Conservation (phyloP, 2,329 filamentous ascomycete species). For the Diaporthe sp. region DNA sequence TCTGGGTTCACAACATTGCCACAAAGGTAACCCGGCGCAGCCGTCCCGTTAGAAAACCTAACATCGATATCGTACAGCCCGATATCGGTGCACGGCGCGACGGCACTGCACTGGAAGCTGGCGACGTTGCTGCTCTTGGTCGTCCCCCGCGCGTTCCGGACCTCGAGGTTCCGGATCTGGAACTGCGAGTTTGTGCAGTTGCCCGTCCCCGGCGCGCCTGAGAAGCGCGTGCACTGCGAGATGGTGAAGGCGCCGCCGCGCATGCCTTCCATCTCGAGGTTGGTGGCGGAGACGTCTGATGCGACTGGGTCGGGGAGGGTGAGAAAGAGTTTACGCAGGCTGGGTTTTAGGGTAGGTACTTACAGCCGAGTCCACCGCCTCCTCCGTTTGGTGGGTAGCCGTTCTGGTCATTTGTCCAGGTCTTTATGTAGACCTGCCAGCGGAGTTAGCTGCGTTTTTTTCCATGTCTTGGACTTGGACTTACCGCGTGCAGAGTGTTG, state of each 20-base stretch:
- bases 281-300: conserved; percentile 28
- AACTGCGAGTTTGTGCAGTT: conserved; percentile 44
- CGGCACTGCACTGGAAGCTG: conserved; percentile 38
- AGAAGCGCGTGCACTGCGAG: conserved; percentile 44
- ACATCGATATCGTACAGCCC: conserved; percentile 26
- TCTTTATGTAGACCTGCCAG: conserved; percentile 56
- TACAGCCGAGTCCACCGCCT: conserved; percentile 60
- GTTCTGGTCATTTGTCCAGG: conserved; percentile 59
- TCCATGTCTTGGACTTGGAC: not conserved
- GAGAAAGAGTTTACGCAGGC: not conserved
- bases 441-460: not conserved
- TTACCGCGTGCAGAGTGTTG: conserved; percentile 53
- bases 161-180: conserved; percentile 40
- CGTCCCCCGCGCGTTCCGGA: conserved; percentile 33
- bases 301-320: not conserved
- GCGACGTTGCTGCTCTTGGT: conserved; percentile 30
- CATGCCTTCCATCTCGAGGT: conserved; percentile 38
- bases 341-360: conserved; percentile 31
- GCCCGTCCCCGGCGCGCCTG: conserved; percentile 40
- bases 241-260: conserved; percentile 42
- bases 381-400: conserved; percentile 62
- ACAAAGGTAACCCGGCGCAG: conserved; percentile 30
- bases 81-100: conserved; percentile 35
- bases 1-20: conserved; percentile 14
- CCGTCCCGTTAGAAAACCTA: conserved; percentile 16